These are phyloP conservation scores for Fraxinus greggii DNA, from an alignment of 305 asterid species.

Conservation along the genomic window DNA sequence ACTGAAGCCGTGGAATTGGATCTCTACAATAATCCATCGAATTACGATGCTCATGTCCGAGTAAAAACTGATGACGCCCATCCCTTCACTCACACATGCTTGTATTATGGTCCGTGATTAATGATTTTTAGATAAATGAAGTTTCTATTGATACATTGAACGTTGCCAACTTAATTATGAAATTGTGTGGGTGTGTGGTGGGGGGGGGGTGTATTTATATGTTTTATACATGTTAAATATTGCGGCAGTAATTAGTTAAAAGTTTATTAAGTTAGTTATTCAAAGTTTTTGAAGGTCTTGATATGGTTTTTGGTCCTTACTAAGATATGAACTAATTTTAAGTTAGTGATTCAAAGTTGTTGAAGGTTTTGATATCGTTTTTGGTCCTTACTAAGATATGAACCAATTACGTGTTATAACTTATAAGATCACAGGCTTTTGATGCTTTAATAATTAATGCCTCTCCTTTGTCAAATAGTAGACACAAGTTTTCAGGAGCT, in stretches of 20 bases:
- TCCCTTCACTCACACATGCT: not conserved
- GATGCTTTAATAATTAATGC: not conserved
- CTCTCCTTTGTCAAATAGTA: not conserved
- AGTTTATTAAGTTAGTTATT: not conserved
- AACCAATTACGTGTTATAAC: not conserved
- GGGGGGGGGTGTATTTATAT: not conserved
- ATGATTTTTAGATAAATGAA: not conserved
- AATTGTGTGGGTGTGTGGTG: not conserved
- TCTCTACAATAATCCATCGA: constrained; percentile 52
- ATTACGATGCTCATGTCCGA: constrained; percentile 74
- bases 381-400: not conserved
- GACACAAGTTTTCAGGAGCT: constrained; percentile 2
- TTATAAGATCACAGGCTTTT: not conserved
- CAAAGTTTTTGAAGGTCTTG: not conserved
- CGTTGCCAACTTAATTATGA: constrained; percentile 2
- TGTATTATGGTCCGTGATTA: not conserved
- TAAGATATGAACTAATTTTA: not conserved
- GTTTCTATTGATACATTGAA: not conserved
- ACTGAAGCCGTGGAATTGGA: constrained; percentile 56
- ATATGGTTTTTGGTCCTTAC: not conserved
- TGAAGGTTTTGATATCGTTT: not conserved
- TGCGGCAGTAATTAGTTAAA: not conserved
- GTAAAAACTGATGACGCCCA: constrained; percentile 33
- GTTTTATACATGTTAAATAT: not conserved
- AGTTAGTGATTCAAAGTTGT: not conserved